Evolutionary conservation across 129 eudicot genomes (phyloP).

Genomic region (Helianthus annuus): DNA sequence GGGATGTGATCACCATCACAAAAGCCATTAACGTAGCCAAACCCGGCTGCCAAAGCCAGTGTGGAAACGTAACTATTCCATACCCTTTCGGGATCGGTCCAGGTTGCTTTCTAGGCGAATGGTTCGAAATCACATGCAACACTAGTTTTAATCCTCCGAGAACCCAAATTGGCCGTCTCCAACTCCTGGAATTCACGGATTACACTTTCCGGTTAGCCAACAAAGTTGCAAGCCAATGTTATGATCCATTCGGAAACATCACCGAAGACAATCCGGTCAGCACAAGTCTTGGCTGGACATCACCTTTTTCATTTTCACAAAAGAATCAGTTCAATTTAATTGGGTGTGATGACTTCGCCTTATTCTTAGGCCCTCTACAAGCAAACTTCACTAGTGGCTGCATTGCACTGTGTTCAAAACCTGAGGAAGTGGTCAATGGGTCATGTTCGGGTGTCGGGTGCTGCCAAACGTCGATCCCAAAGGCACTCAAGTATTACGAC

Average conservation of each 20-base stretch:
- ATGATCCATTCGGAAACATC: conserved; percentile 16
- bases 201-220: conserved; percentile 28
- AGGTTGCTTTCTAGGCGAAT: conserved; percentile 27
- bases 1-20: conserved; percentile 25
- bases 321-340: conserved; percentile 42
- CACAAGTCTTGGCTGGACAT: background rate
- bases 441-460: conserved; percentile 62
- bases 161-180: conserved; percentile 22
- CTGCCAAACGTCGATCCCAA: conserved; percentile 56
- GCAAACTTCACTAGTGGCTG: conserved; percentile 50
- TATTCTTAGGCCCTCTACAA: conserved; percentile 11
- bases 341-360: conserved; percentile 61
- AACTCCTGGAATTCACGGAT: conserved; percentile 31
- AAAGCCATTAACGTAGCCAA: conserved; percentile 24
- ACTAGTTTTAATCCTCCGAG: conserved; percentile 36
- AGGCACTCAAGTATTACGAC: conserved; percentile 31
- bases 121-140: conserved; percentile 46
- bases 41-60: conserved; percentile 46
- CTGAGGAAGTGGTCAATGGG: conserved; percentile 39
- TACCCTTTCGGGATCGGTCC: conserved; percentile 47
- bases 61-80: conserved; percentile 45
- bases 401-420: conserved; percentile 40
- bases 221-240: conserved; percentile 33
- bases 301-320: conserved; percentile 38
- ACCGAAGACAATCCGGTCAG: background rate